A percentile compares a stretch with the other conserved stretches of the same genome.
These are phyloP conservation scores for Oryza officinalis DNA, from an alignment of 176 grass and related monocot species.

Conservation along the genomic window DNA sequence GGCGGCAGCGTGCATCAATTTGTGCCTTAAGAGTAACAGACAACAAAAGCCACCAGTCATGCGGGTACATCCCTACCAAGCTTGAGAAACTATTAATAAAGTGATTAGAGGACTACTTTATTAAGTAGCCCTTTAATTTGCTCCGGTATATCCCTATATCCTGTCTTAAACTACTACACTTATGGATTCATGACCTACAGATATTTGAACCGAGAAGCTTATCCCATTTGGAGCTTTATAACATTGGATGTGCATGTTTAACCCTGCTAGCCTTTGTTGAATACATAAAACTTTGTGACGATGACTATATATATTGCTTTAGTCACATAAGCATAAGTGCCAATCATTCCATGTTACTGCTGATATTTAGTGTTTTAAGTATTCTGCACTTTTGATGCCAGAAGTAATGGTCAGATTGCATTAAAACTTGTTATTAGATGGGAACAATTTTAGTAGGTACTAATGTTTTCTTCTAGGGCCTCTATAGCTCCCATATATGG, in stretches of 20 bases:
- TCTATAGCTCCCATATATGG: background rate
- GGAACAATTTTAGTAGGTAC: background rate
- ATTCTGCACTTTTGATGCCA: background rate
- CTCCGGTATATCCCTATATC: background rate
- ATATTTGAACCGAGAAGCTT: background rate
- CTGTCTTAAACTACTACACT: background rate
- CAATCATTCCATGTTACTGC: background rate
- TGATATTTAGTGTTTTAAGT: conserved; percentile 1
- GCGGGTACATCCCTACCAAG: background rate
- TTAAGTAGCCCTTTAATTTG: background rate
- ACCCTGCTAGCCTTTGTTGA: background rate
- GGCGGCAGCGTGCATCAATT: background rate
- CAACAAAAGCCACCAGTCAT: background rate
- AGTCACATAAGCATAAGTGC: background rate
- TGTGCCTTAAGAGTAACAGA: background rate
- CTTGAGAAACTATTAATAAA: background rate
- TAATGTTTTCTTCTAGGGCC: background rate
- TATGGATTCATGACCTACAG: background rate
- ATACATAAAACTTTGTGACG: background rate
- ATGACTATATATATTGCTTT: background rate
- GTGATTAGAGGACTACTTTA: background rate
- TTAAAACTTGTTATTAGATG: background rate
- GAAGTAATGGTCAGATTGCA: background rate
- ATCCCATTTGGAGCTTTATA: background rate
- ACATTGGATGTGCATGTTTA: background rate